Conservation (phyloP, 768 basidiomycete genomes). For the Peribolospora baueri region DNA sequence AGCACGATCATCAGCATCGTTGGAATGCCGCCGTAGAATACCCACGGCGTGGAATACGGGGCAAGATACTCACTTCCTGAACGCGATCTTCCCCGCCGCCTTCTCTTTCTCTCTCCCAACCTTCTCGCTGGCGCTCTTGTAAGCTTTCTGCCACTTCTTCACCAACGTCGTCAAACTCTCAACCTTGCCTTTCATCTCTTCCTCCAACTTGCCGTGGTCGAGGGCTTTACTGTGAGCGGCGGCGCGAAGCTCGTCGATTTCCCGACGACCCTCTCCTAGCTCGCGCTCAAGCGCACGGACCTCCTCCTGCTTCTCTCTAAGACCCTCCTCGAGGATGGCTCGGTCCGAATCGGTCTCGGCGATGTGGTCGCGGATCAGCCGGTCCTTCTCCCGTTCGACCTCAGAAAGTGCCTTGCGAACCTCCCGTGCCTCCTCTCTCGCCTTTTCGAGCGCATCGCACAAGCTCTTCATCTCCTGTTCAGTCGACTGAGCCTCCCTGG, state of each 20-base stretch:
- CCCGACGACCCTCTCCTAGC: slow-evolving; percentile 5
- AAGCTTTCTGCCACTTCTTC: slow-evolving; percentile 92
- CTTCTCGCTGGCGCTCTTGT: slow-evolving; percentile 83
- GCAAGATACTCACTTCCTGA: slow-evolving; percentile 33
- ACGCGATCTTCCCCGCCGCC: slow-evolving; percentile 72
- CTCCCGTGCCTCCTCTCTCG: slow-evolving; percentile 33
- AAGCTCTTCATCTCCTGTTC: slow-evolving; percentile 1
- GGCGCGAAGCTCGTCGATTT: neutral
- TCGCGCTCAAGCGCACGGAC: slow-evolving; percentile 34
- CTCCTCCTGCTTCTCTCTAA: slow-evolving; percentile 33
- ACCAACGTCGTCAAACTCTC: slow-evolving; percentile 36
- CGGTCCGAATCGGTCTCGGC: slow-evolving; percentile 84
- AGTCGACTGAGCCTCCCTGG: slow-evolving; percentile 4
- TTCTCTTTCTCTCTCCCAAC: slow-evolving; percentile 21
- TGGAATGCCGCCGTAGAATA: neutral
- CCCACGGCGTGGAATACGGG: too few relatives aligned
- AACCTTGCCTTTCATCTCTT: slow-evolving; percentile 4
- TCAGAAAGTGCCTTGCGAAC: slow-evolving; percentile 42
- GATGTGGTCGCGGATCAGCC: slow-evolving; percentile 56
- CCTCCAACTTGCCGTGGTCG: neutral
- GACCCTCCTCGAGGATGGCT: slow-evolving; percentile 72
- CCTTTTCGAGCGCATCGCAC: slow-evolving; percentile 2
- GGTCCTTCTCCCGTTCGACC: slow-evolving; percentile 52
- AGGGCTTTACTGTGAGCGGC: neutral
- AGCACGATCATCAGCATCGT: neutral